Percentiles rank a stretch among this genome's conserved stretches.
Evolutionary conservation across 2,329 filamentous ascomycete species (phyloP).

Genomic region (Trichophyton equinum): DNA sequence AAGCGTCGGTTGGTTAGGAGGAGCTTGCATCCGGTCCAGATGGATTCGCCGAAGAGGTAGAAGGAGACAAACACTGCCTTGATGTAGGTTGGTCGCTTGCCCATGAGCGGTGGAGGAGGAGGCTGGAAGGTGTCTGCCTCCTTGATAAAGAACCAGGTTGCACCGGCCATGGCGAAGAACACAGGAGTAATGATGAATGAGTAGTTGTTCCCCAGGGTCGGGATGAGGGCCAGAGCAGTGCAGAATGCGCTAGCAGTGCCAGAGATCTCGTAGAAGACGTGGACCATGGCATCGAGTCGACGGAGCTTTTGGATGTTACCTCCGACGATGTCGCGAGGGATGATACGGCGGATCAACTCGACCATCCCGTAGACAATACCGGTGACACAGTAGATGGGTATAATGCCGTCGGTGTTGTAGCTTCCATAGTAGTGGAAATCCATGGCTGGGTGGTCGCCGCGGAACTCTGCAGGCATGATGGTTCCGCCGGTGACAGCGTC

Average conservation of each 20-base stretch:
- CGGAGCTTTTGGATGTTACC: constrained; percentile 40
- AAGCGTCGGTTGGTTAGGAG: constrained; percentile 38
- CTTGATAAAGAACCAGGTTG: constrained; percentile 38
- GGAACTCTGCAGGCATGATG: constrained; percentile 25
- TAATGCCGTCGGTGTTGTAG: constrained; percentile 40
- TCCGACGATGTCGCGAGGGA: constrained; percentile 41
- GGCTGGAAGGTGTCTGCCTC: constrained; percentile 23
- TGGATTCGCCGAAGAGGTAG: constrained; percentile 35
- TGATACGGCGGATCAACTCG: constrained; percentile 40
- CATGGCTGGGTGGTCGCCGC: constrained; percentile 21
- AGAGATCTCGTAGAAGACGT: constrained; percentile 39
- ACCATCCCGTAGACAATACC: constrained; percentile 39
- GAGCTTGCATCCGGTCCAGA: constrained; percentile 36
- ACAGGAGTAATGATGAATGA: constrained; percentile 41
- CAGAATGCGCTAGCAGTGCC: constrained; percentile 38
- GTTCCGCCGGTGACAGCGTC: constrained; percentile 39
- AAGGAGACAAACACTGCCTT: constrained; percentile 30
- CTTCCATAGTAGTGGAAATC: constrained; percentile 37
- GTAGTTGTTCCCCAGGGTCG: constrained; percentile 40
- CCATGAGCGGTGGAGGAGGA: constrained; percentile 11
- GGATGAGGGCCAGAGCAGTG: constrained; percentile 40
- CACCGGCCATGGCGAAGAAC: constrained; percentile 33
- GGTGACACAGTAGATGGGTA: constrained; percentile 36
- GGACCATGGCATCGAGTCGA: constrained; percentile 36
- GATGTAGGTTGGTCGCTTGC: constrained; percentile 24